phyloP scores from a whole-genome alignment of 2,329 filamentous ascomycete species.

The Microsporum canis region DNA sequence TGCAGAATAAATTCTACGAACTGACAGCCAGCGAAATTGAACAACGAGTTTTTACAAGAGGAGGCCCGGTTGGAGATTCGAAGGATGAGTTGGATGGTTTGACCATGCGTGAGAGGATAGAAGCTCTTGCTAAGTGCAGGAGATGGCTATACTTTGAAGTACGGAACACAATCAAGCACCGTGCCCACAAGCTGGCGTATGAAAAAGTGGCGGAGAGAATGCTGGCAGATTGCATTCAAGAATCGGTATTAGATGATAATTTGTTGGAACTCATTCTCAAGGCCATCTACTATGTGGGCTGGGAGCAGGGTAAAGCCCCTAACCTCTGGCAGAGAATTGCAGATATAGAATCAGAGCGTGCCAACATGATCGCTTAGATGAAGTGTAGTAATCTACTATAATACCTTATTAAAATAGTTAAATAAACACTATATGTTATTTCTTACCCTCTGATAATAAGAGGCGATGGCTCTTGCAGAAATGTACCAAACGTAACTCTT shows the following conservation, averaged over 20 bases:
- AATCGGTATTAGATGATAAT: neutral
- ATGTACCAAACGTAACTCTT: too few relatives aligned
- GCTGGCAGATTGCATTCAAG: neutral
- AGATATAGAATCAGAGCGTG: neutral
- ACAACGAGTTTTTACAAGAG: slow-evolving; percentile 7
- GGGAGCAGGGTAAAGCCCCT: neutral
- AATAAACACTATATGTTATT: too few relatives aligned
- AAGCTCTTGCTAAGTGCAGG: neutral
- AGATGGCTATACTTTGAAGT: slow-evolving; percentile 8
- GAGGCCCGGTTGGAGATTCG: slow-evolving; percentile 4
- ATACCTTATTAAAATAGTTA: too few relatives aligned
- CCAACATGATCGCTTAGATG: too few relatives aligned
- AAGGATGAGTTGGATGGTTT: neutral
- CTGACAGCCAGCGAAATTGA: slow-evolving; percentile 8
- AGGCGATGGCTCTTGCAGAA: too few relatives aligned
- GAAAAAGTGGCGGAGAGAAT: neutral
- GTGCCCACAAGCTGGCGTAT: slow-evolving; percentile 7
- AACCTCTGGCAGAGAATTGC: slow-evolving; percentile 5
- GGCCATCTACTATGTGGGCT: neutral
- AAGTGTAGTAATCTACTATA: too few relatives aligned
- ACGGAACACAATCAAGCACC: slow-evolving; percentile 7
- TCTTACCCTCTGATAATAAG: too few relatives aligned
- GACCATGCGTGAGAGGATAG: neutral
- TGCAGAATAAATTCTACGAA: slow-evolving; percentile 8
- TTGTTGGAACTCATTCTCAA: neutral